Conservation (phyloP, 441 rosid genomes). For the Adansonia gregorii region DNA sequence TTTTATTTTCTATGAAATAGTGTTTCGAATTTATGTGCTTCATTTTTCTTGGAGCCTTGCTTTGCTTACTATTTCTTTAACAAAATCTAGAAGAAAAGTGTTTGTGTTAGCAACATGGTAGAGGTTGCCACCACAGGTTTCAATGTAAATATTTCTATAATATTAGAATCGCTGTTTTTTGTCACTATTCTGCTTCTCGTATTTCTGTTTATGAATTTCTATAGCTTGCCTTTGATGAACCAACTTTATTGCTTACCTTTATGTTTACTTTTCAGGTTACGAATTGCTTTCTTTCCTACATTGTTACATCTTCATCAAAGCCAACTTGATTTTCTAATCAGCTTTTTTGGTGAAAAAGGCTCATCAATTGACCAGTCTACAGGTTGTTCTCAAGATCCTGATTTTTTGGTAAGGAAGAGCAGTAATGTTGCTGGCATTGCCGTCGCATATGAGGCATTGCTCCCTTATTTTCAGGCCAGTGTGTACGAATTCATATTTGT, state of each 20-base stretch:
- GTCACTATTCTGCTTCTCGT: conserved; percentile 11
- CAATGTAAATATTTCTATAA: not conserved
- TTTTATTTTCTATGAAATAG: conserved; percentile 2
- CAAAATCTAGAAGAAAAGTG: not conserved
- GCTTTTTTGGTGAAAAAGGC: conserved; percentile 71
- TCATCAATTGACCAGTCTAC: conserved; percentile 47
- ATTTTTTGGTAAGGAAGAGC: not conserved
- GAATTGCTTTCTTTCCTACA: conserved; percentile 79
- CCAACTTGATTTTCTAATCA: conserved; percentile 90
- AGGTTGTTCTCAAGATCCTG: conserved; percentile 40
- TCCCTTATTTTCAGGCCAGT: conserved; percentile 96
- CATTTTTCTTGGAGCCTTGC: not conserved
- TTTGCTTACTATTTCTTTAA: not conserved
- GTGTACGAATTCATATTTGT: conserved; percentile 11
- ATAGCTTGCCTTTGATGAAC: not conserved
- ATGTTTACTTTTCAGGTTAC: conserved; percentile 56
- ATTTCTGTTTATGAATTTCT: conserved; percentile 6
- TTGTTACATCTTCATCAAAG: conserved; percentile 92
- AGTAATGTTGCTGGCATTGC: conserved; percentile 45
- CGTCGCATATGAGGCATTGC: conserved; percentile 84
- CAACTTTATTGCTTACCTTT: conserved; percentile 19
- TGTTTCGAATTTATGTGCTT: not conserved
- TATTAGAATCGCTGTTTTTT: conserved; percentile 13
- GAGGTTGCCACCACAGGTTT: not conserved
- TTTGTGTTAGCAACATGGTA: not conserved